Conservation (phyloP, 306 rosid species). For the Trifolium fragiferum region DNA sequence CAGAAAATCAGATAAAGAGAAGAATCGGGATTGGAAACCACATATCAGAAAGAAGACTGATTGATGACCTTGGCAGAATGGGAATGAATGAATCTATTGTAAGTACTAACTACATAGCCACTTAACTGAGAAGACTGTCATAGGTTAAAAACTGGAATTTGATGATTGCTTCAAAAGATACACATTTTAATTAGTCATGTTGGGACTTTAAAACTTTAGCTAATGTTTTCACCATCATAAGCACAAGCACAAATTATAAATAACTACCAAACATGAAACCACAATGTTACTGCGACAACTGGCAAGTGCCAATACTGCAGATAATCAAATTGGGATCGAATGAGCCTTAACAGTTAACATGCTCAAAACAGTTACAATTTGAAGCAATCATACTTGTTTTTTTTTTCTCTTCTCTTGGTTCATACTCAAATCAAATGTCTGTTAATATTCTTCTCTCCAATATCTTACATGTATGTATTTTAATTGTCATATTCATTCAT, state of each 20-base stretch:
- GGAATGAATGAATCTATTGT: constrained; percentile 96
- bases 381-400: constrained; percentile 6
- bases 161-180: constrained; percentile 21
- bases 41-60: constrained; percentile 90
- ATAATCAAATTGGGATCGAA: constrained; percentile 11
- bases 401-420: neutral
- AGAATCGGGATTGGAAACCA: constrained; percentile 97
- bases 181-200: neutral
- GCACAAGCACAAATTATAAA: neutral
- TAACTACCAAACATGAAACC: constrained; percentile 7
- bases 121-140: constrained; percentile 21
- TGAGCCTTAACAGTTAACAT: neutral
- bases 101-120: constrained; percentile 57
- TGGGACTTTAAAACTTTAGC: constrained; percentile 8
- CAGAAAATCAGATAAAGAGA: constrained; percentile 96
- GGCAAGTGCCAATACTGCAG: constrained; percentile 16
- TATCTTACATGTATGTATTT: neutral
- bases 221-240: constrained; percentile 1
- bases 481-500: constrained; percentile 18
- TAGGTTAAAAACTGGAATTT: constrained; percentile 22
- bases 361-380: constrained; percentile 28
- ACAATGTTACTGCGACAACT: constrained; percentile 5
- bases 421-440: constrained; percentile 7
- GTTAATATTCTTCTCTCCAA: neutral
- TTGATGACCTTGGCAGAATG: constrained; percentile 92